A percentile compares a stretch with the other conserved stretches of the same genome.
Conservation (phyloP, 805 yeast genomes). For the Starmerella lactis-condensi region DNA sequence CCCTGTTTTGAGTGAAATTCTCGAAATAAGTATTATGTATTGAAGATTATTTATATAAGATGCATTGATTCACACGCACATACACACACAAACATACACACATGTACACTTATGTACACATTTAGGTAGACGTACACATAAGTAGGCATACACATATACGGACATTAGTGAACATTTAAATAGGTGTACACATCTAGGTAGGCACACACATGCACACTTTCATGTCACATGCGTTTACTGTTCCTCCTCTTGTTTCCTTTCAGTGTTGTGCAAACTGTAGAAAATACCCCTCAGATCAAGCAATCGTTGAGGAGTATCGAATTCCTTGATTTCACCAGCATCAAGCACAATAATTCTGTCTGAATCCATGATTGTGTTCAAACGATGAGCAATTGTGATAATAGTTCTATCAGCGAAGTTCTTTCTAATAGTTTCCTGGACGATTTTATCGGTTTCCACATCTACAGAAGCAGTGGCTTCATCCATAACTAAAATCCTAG, state of each 20-base stretch:
- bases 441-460: constrained; percentile 54
- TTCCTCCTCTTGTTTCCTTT: constrained; percentile 7
- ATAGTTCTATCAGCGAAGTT: constrained; percentile 55
- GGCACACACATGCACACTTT: too few relatives aligned
- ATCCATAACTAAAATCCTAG: constrained; percentile 55
- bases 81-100: too few relatives aligned
- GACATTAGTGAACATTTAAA: too few relatives aligned
- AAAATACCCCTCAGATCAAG: constrained; percentile 14
- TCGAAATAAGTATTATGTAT: too few relatives aligned
- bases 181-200: too few relatives aligned
- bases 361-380: constrained; percentile 63
- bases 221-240: too few relatives aligned
- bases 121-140: too few relatives aligned
- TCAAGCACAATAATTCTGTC: constrained; percentile 59
- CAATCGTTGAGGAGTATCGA: constrained; percentile 36
- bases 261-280: constrained; percentile 11
- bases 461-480: constrained; percentile 74
- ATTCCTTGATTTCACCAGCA: constrained; percentile 49
- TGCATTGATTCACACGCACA: too few relatives aligned
- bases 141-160: too few relatives aligned
- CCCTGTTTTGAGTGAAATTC: too few relatives aligned
- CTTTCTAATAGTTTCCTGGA: constrained; percentile 54
- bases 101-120: too few relatives aligned
- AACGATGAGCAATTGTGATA: constrained; percentile 67
- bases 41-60: too few relatives aligned